A percentile compares a stretch with the other conserved stretches of the same genome.
Conservation (phyloP, 1,284 basidiomycete genomes). For the Microbotryum saponariae region DNA sequence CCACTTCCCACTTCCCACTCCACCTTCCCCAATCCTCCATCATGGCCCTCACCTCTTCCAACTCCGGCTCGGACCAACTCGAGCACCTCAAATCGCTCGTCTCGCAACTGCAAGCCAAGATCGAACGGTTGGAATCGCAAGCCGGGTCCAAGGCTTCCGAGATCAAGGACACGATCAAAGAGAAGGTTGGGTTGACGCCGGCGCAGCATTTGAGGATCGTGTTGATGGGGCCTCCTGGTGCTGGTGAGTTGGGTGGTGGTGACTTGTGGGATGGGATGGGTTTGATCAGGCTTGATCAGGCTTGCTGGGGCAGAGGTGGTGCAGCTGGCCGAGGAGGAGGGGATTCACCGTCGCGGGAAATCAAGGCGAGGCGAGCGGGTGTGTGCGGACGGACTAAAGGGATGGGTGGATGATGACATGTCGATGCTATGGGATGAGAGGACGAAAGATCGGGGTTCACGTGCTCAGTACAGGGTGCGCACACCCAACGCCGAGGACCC, state of each 20-base stretch:
- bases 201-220: constrained; percentile 79
- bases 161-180: constrained; percentile 43
- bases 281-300: not conserved
- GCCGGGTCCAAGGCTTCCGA: constrained; percentile 46
- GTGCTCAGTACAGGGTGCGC: too few species aligned
- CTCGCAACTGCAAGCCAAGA: constrained; percentile 64
- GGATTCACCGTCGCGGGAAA: too few species aligned
- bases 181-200: constrained; percentile 48
- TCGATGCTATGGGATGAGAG: too few species aligned
- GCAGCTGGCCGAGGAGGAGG: not conserved
- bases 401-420: too few species aligned
- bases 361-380: too few species aligned
- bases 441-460: too few species aligned
- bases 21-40: not conserved
- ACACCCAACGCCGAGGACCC: too few species aligned
- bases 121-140: constrained; percentile 60
- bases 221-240: constrained; percentile 90
- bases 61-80: constrained; percentile 49
- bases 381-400: too few species aligned
- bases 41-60: constrained; percentile 9
- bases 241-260: constrained; percentile 54
- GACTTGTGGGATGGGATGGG: too few species aligned
- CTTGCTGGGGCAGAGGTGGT: not conserved
- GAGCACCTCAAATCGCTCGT: constrained; percentile 85
- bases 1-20: not conserved